Base-by-base conservation (phyloP, 1,139 yeast genomes). In the Suhomyces guaymorum region DNA sequence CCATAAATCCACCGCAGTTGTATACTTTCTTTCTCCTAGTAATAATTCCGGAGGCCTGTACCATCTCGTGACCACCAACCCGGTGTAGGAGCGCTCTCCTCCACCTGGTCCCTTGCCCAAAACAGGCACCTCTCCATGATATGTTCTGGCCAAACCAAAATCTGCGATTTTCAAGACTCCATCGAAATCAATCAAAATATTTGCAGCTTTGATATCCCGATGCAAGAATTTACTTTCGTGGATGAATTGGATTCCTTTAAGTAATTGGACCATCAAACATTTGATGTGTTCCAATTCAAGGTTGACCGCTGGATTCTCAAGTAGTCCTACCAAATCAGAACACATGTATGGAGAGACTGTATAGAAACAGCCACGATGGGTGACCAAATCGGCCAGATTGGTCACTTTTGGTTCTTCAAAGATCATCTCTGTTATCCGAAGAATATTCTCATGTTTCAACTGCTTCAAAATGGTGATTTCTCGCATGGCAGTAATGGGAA, bases 1-100 rank as follows among this genome's bases (percentile, higher is more conserved):
- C 98, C 98, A 92, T 61, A 92, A 73, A 61, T 92, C 97, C 13
- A 92, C 90, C 0, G 97, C 95, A 0, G 97, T 86, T 2, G 97
- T 89, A 54, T 92, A 92, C 41, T 75, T 70, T 42, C 84, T 70
- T 48, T 89, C 96, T 2, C 97, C 97, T 35, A 92, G 62, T 15
- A 92, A 72, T 15, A 92, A 70, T 57, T 92, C 97, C 0, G 97
- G 98, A 1, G 98, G 95, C 39, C 99, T 71, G 59, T 94, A 92
- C 98, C 98, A 92, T 49, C 98, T 66, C 0, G 98, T 92, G 15
- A 92, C 97, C 3, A 92, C 98, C 42, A 89, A 73, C 4, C 88
- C 90, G 0, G 99, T 94, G 54, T 92, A 89, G 30, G 77, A 76
- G 14, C 81, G 70, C 17, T 76, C 78, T 0, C 96, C 94, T 2